These are phyloP conservation scores for Neoboletus magnificus DNA, from an alignment of 768 basidiomycete species.

Conservation along the genomic window DNA sequence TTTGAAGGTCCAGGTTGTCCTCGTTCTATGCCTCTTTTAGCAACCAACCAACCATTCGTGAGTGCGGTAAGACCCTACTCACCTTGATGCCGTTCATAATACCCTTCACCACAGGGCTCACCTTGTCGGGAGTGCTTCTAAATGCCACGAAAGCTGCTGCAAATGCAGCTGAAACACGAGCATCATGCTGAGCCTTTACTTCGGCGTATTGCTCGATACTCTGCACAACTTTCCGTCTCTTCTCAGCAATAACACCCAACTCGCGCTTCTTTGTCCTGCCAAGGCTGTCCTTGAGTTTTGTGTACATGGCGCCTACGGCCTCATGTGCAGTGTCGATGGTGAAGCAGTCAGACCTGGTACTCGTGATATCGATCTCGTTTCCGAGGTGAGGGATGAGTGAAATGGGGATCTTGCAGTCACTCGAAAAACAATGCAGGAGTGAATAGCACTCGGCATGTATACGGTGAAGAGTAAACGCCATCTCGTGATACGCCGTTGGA, in stretches of 20 bases:
- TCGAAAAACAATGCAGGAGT: slow-evolving; percentile 76
- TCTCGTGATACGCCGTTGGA: slow-evolving; percentile 86
- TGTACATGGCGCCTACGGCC: slow-evolving; percentile 69
- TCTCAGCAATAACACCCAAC: slow-evolving; percentile 69
- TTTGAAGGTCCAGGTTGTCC: slow-evolving; percentile 84
- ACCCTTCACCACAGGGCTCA: slow-evolving; percentile 94
- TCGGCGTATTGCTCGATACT: slow-evolving; percentile 79
- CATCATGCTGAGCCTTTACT: slow-evolving; percentile 81
- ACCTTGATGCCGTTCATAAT: slow-evolving; percentile 99
- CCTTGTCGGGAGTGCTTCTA: slow-evolving; percentile 82
- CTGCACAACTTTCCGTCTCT: slow-evolving; percentile 60
- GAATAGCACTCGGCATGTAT: slow-evolving; percentile 77
- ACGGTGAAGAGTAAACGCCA: slow-evolving; percentile 74
- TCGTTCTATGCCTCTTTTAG: slow-evolving; percentile 58
- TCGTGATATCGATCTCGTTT: slow-evolving; percentile 71
- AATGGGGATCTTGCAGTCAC: slow-evolving; percentile 84
- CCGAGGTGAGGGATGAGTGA: slow-evolving; percentile 79
- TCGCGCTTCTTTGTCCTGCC: slow-evolving; percentile 79
- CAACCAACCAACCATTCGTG: too few species aligned
- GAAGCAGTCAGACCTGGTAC: slow-evolving; percentile 63
- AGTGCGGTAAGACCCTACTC: too few species aligned
- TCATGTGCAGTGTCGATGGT: slow-evolving; percentile 74
- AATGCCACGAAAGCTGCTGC: slow-evolving; percentile 91
- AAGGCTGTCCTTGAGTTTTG: slow-evolving; percentile 68
- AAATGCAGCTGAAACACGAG: slow-evolving; percentile 83